Percentiles rank a stretch among this genome's conserved stretches.
Evolutionary conservation across 441 rosid species (phyloP).

Genomic region (Oxalis stricta): DNA sequence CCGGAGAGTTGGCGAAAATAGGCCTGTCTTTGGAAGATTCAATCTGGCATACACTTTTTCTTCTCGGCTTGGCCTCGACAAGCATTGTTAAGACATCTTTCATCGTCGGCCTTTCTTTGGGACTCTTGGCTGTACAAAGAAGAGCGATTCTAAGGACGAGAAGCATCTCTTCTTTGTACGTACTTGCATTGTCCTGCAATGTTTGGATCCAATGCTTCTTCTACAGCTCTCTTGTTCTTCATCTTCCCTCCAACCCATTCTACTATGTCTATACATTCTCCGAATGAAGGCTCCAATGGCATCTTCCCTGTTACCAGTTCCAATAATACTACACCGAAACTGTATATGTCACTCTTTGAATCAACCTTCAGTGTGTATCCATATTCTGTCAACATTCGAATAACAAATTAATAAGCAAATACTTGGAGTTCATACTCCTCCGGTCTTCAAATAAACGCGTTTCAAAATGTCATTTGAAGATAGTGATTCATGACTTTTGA

Average conservation of each 20-base stretch:
- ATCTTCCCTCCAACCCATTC: slow-evolving; percentile 56
- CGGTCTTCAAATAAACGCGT: too few species aligned
- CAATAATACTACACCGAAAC: slow-evolving; percentile 67
- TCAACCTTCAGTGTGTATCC: slow-evolving; percentile 85
- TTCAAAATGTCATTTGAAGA: too few species aligned
- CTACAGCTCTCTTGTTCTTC: slow-evolving; percentile 32
- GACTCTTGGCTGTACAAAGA: slow-evolving; percentile 70
- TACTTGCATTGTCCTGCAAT: slow-evolving; percentile 71
- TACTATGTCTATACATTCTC: slow-evolving; percentile 56
- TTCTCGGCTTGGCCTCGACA: slow-evolving; percentile 78
- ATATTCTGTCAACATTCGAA: slow-evolving; percentile 35
- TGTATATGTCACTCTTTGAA: slow-evolving; percentile 87
- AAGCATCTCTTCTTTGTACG: slow-evolving; percentile 82
- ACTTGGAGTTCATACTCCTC: too few species aligned
- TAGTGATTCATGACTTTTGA: too few species aligned
- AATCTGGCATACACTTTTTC: slow-evolving; percentile 52
- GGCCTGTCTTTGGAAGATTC: slow-evolving; percentile 27
- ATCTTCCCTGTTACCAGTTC: slow-evolving; percentile 74
- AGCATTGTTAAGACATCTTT: slow-evolving; percentile 78
- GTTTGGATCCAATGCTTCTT: slow-evolving; percentile 49
- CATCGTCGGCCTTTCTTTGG: slow-evolving; percentile 81
- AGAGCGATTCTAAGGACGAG: slow-evolving; percentile 63
- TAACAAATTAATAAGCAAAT: too few species aligned
- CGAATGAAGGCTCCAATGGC: slow-evolving; percentile 80
- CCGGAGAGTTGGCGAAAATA: slow-evolving; percentile 34